Evolutionary conservation across 2,329 filamentous ascomycete genomes (phyloP).

Genomic region (Cercospora sp.): DNA sequence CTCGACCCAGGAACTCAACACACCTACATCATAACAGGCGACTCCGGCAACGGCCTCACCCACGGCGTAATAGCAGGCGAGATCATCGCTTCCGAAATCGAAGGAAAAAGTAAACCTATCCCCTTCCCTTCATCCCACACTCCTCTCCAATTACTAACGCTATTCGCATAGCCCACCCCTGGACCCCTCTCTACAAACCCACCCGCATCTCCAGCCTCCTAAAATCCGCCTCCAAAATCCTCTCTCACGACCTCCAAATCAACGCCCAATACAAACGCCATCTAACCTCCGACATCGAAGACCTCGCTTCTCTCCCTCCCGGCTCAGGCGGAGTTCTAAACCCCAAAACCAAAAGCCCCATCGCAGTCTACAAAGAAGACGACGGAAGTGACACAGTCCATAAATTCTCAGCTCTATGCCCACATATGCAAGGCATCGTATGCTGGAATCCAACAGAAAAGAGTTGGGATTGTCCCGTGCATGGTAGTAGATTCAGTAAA

Average conservation of each 20-base stretch:
- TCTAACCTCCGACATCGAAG: conserved; percentile 55
- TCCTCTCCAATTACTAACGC: too few species aligned
- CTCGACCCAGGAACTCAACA: conserved; percentile 55
- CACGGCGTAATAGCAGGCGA: conserved; percentile 56
- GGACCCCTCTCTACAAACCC: conserved; percentile 55
- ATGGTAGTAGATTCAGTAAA: conserved; percentile 46
- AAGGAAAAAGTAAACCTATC: conserved; percentile 37
- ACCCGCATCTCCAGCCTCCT: conserved; percentile 49
- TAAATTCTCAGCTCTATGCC: conserved; percentile 57
- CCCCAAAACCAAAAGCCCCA: conserved; percentile 47
- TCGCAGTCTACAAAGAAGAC: conserved; percentile 58
- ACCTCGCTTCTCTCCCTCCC: conserved; percentile 56
- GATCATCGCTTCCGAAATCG: conserved; percentile 58
- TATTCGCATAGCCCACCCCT: conserved; percentile 44
- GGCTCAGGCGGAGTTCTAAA: conserved; percentile 57
- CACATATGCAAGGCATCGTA: conserved; percentile 58
- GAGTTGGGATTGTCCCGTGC: conserved; percentile 57
- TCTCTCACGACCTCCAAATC: conserved; percentile 57
- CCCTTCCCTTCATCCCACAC: background rate
- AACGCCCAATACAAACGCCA: conserved; percentile 60
- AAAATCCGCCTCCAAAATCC: conserved; percentile 50
- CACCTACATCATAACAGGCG: conserved; percentile 58
- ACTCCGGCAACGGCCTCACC: conserved; percentile 60
- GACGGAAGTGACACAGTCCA: conserved; percentile 51
- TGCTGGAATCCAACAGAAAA: conserved; percentile 59